Evolutionary conservation across 2,329 filamentous ascomycete species (phyloP).

Genomic region (Ceratocystis diversiconidia): DNA sequence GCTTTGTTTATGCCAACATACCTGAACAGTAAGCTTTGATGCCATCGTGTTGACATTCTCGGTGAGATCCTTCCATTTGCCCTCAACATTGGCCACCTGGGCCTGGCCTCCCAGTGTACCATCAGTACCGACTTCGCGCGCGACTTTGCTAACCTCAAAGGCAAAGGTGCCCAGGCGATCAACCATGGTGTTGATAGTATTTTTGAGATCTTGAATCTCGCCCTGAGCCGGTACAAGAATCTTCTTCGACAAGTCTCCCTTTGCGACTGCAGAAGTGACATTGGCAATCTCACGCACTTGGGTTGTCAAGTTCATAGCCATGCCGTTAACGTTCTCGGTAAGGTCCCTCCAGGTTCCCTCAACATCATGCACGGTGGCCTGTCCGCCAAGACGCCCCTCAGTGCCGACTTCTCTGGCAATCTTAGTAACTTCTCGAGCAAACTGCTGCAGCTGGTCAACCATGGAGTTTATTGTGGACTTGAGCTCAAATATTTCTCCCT

Average conservation of each 20-base stretch:
- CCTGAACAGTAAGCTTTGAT: constrained; percentile 52
- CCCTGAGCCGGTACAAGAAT: constrained; percentile 87
- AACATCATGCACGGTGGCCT: constrained; percentile 90
- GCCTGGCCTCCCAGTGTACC: constrained; percentile 89
- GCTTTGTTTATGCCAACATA: constrained; percentile 22
- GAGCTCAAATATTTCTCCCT: constrained; percentile 82
- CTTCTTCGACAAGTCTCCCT: constrained; percentile 88
- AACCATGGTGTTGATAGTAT: constrained; percentile 98
- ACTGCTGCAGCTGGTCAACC: constrained; percentile 95
- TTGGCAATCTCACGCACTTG: constrained; percentile 96
- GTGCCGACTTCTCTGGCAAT: constrained; percentile 94
- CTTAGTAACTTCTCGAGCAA: constrained; percentile 91
- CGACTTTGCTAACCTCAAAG: constrained; percentile 89
- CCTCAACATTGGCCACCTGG: constrained; percentile 84
- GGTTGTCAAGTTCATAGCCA: constrained; percentile 96
- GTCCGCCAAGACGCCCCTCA: constrained; percentile 82
- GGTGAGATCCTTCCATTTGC: constrained; percentile 96
- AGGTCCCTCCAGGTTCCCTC: constrained; percentile 95
- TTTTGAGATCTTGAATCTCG: constrained; percentile 89
- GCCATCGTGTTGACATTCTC: constrained; percentile 74
- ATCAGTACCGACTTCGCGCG: constrained; percentile 90
- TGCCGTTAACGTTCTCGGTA: constrained; percentile 91
- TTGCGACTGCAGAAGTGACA: constrained; percentile 88
- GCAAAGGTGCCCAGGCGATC: constrained; percentile 92
- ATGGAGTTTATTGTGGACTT: constrained; percentile 99